These are phyloP conservation scores for Trametes sp. DNA, from an alignment of 1,284 basidiomycete species.

Conservation along the genomic window DNA sequence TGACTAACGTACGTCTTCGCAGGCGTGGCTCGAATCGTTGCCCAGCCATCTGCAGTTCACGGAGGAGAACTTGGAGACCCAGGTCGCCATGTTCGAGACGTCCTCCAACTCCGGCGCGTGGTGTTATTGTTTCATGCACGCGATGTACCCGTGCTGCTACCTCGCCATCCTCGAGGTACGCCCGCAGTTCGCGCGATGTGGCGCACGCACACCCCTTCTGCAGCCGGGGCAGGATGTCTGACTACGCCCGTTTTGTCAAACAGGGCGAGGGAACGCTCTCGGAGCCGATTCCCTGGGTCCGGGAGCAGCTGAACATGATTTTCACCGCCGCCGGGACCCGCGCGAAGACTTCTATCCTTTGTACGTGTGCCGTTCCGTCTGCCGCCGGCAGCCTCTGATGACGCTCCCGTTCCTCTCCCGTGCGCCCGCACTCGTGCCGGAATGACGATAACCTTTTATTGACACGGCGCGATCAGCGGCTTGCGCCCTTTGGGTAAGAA, in stretches of 20 bases:
- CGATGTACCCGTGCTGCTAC: slow-evolving; percentile 68
- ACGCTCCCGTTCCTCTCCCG: slow-evolving; percentile 6
- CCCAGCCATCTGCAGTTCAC: slow-evolving; percentile 74
- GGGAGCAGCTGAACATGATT: slow-evolving; percentile 63
- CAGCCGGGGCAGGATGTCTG: slow-evolving; percentile 12
- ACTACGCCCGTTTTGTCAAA: slow-evolving; percentile 13
- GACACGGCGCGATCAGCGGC: slow-evolving; percentile 53
- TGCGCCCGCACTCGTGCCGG: background rate
- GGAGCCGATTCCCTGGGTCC: slow-evolving; percentile 57
- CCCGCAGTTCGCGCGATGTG: slow-evolving; percentile 24
- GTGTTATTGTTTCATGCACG: slow-evolving; percentile 79
- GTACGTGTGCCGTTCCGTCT: slow-evolving; percentile 52
- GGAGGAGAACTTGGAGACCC: slow-evolving; percentile 69
- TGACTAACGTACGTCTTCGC: background rate
- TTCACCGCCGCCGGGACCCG: slow-evolving; percentile 67
- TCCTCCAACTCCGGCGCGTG: slow-evolving; percentile 78
- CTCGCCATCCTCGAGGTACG: slow-evolving; percentile 71
- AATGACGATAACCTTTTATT: background rate
- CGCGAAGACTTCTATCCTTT: slow-evolving; percentile 69
- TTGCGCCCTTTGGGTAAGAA: slow-evolving; percentile 66
- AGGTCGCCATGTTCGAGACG: slow-evolving; percentile 78
- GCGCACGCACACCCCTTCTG: slow-evolving; percentile 1
- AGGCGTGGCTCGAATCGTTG: slow-evolving; percentile 72
- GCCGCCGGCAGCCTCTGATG: slow-evolving; percentile 20
- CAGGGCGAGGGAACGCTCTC: slow-evolving; percentile 41